phyloP scores from a whole-genome alignment of 768 basidiomycete species.

The Coprinopsis sp. region DNA sequence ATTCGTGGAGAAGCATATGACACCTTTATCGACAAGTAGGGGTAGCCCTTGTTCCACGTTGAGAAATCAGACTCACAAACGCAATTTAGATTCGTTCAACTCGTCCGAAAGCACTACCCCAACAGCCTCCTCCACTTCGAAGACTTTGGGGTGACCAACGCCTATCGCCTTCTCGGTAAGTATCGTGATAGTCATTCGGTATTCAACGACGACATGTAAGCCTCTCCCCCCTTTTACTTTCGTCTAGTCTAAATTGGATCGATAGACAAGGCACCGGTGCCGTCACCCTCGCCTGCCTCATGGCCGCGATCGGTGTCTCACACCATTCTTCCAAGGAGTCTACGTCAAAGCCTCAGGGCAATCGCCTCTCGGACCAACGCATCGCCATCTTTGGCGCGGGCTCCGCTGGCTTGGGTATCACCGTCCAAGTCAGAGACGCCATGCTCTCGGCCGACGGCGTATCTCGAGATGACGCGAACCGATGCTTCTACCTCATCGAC shows the following conservation, averaged over 20 bases:
- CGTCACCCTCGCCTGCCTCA: slow-evolving; percentile 64
- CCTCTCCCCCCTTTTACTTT: background rate
- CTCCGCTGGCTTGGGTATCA: slow-evolving; percentile 78
- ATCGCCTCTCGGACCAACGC: slow-evolving; percentile 61
- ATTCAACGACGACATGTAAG: slow-evolving; percentile 84
- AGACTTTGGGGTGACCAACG: slow-evolving; percentile 79
- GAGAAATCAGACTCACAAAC: background rate
- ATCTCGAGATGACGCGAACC: slow-evolving; percentile 53
- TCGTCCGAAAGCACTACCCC: slow-evolving; percentile 69
- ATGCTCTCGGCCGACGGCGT: slow-evolving; percentile 54
- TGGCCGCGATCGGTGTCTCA: slow-evolving; percentile 66
- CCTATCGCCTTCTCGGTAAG: slow-evolving; percentile 57
- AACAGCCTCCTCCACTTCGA: slow-evolving; percentile 74
- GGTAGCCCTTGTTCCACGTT: background rate
- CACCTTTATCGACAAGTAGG: slow-evolving; percentile 68
- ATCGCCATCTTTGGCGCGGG: slow-evolving; percentile 79
- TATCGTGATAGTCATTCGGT: slow-evolving; percentile 62
- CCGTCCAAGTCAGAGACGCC: slow-evolving; percentile 71
- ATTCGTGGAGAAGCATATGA: slow-evolving; percentile 73
- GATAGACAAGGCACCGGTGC: slow-evolving; percentile 71
- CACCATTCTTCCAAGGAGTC: slow-evolving; percentile 23
- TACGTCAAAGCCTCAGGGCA: slow-evolving; percentile 29
- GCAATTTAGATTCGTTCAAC: slow-evolving; percentile 58
- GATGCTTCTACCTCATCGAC: slow-evolving; percentile 71
- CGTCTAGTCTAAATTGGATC: background rate